Conservation (phyloP, 306 rosid species). For the Rosa persica region DNA sequence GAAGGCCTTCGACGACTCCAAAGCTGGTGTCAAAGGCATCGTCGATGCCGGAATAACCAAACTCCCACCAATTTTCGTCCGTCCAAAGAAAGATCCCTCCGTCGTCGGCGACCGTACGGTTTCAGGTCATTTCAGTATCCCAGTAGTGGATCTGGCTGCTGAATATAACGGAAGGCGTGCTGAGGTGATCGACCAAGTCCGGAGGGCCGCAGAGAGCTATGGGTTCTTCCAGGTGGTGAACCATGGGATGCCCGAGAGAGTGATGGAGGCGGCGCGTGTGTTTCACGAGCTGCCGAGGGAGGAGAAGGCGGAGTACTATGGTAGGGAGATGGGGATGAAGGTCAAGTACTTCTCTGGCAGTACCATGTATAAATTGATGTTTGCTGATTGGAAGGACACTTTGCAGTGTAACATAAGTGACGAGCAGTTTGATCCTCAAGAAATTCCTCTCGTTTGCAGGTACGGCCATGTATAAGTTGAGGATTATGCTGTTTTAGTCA, state of each 20-base stretch:
- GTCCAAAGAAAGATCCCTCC: neutral
- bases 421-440: conserved; percentile 15
- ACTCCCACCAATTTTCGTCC: neutral
- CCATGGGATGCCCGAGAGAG: conserved; percentile 32
- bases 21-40: too few relatives aligned
- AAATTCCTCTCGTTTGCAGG: conserved; percentile 30
- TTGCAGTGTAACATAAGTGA: conserved; percentile 35
- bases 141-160: neutral
- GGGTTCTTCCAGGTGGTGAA: conserved; percentile 53
- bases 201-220: conserved; percentile 24
- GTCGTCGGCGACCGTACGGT: neutral
- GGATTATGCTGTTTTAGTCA: too few relatives aligned
- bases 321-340: conserved; percentile 19
- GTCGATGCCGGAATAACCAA: too few relatives aligned
- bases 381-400: conserved; percentile 53
- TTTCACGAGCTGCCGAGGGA: conserved; percentile 46
- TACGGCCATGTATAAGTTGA: neutral
- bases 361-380: conserved; percentile 35
- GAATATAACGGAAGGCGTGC: neutral
- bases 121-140: neutral
- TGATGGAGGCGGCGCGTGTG: conserved; percentile 31
- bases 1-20: too few relatives aligned
- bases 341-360: conserved; percentile 39
- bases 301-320: conserved; percentile 31
- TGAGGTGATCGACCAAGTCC: conserved; percentile 17